Evolutionary conservation across 2,329 filamentous ascomycete species (phyloP).

Genomic region (Botrytis squamosa): DNA sequence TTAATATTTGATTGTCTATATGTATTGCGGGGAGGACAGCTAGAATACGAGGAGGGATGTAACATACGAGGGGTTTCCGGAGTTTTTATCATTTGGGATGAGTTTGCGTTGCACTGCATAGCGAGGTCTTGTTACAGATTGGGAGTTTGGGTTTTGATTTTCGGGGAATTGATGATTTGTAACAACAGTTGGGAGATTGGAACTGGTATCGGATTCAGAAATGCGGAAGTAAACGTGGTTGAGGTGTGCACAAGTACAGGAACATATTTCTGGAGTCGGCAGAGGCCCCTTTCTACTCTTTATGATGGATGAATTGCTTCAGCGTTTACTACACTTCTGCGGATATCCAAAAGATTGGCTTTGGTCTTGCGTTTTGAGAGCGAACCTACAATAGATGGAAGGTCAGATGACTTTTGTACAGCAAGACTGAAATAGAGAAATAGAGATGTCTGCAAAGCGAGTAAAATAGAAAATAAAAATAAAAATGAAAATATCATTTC

Average conservation of each 20-base stretch:
- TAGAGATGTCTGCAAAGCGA: not conserved
- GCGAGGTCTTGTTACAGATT: constrained; percentile 1
- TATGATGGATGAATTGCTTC: constrained; percentile 1
- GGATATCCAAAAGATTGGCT: not conserved
- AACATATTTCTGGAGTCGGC: not conserved
- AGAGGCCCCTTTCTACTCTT: not conserved
- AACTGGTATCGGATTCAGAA: constrained; percentile 3
- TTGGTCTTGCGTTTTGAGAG: not conserved
- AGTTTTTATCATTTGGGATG: constrained; percentile 1
- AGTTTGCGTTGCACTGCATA: constrained; percentile 16
- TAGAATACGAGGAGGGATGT: constrained; percentile 1
- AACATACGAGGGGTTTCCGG: not conserved
- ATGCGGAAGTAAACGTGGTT: not conserved
- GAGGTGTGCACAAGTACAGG: not conserved
- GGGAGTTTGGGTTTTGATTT: constrained; percentile 9
- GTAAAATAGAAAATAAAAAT: not conserved
- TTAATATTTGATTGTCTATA: constrained; percentile 18
- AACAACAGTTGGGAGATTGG: constrained; percentile 13
- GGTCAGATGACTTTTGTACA: not conserved
- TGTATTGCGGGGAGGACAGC: not conserved
- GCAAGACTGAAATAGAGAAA: not conserved
- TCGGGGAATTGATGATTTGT: constrained; percentile 1
- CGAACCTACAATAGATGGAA: not conserved
- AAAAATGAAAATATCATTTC: not conserved
- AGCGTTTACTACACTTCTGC: not conserved